Evolutionary conservation across 805 yeast genomes (phyloP), one percentile per base, ranked within the genome.

Genomic region (Jamesozyma hellenica): DNA sequence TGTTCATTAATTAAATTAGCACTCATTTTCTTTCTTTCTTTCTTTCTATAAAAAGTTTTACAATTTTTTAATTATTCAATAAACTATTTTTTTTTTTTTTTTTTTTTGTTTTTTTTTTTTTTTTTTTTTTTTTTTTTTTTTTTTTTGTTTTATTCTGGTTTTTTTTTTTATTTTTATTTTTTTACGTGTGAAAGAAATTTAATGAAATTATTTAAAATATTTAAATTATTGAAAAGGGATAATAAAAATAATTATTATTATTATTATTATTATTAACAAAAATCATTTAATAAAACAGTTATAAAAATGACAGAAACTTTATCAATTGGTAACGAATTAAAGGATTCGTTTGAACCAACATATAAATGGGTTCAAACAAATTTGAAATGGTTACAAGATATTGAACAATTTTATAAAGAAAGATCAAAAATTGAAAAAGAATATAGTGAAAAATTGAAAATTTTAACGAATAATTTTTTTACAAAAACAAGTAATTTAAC

Each of bases 401-500:
- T 92, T 9, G 94, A 84, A 53, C 71, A 70, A 32, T 92, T 90
- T 58, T 92, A 88, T 61, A 72, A 75, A 28, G 95, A 87, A 60
- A 67, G 97, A 28, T 79, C 95, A 2, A 58, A 66, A 13, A 71
- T 92, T 39, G 98, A 92, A 61, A 75, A 72, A 48, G 97, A 90
- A 50, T 87, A 90, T 52, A 70, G 95, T 10, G 64, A 68, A 14
- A 82, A 77, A 48, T 66, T 92, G 41, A 68, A 73, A 39, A 71
- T 71, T 9, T 61, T 92, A 43, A 70, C 85, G 33, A 63, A 76
- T 38, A 84, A 78, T 43, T 82, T 77, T 46, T 77, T 85, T 50
- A 79, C 77, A 43, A 81, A 76, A 59, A 87, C 88, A 56, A 81
- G 94, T 35, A 75, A 76, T 47, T 61, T 69, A 14, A 68, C 85